phyloP scores from a whole-genome alignment of 345 rosid species.

The Lenwebbia sp. region DNA sequence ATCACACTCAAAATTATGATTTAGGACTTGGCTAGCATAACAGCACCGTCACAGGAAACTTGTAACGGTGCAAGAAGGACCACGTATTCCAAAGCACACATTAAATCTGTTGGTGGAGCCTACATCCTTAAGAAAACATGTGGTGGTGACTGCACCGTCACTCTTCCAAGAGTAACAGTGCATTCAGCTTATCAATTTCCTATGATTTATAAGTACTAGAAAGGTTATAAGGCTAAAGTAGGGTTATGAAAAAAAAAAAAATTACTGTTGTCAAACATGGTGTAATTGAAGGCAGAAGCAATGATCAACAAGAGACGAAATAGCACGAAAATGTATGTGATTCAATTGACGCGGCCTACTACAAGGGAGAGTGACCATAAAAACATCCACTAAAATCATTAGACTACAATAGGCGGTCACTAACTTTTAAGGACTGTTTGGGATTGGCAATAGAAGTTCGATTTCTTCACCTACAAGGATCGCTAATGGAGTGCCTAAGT shows the following conservation, averaged over 20 bases:
- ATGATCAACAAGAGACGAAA: not conserved
- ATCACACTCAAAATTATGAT: not conserved
- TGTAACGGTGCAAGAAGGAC: too few species aligned
- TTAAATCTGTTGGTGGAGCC: too few species aligned
- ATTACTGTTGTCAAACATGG: not conserved
- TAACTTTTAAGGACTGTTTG: not conserved
- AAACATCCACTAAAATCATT: not conserved
- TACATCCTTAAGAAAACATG: too few species aligned
- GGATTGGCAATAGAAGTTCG: not conserved
- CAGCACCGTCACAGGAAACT: too few species aligned
- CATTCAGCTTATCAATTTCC: too few species aligned
- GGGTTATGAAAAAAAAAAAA: too few species aligned
- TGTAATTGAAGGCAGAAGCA: not conserved
- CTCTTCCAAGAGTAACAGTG: too few species aligned
- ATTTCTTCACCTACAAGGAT: not conserved
- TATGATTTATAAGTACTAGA: too few species aligned
- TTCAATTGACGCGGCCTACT: rapidly evolving
- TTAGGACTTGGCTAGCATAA: too few species aligned
- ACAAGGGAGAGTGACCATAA: rapidly evolving
- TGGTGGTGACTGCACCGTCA: too few species aligned
- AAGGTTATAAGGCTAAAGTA: too few species aligned
- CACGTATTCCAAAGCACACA: too few species aligned
- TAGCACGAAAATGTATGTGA: not conserved
- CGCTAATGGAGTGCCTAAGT: not conserved
- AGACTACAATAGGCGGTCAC: not conserved